Percentiles rank a stretch among this genome's conserved stretches.
Evolutionary conservation across 2,329 filamentous ascomycete genomes (phyloP).

Genomic region (Trichophyton simii): DNA sequence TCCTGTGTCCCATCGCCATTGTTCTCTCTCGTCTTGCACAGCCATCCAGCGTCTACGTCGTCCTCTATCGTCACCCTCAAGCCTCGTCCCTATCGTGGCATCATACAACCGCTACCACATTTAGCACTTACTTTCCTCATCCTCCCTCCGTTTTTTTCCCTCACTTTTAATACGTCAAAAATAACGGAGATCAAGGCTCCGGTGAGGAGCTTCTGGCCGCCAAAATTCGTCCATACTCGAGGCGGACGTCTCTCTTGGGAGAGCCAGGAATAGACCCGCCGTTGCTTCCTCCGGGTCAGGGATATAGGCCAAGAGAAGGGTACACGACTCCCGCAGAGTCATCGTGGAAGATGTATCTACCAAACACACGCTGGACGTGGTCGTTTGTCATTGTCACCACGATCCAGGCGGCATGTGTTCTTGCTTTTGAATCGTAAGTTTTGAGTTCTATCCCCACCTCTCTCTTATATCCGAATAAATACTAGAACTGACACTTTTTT

Average conservation of each 20-base stretch:
- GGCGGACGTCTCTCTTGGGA: slow-evolving; percentile 48
- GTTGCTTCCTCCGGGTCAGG: slow-evolving; percentile 36
- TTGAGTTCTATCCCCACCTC: neutral
- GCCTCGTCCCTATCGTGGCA: neutral
- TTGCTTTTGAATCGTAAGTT: slow-evolving; percentile 76
- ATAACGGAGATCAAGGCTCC: slow-evolving; percentile 20
- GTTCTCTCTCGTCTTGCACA: neutral
- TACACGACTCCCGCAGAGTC: slow-evolving; percentile 30
- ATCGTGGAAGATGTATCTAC: slow-evolving; percentile 53
- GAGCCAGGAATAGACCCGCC: slow-evolving; percentile 40
- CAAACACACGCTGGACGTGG: slow-evolving; percentile 80
- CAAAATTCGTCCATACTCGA: slow-evolving; percentile 47
- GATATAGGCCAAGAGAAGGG: slow-evolving; percentile 42
- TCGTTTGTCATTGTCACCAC: slow-evolving; percentile 63
- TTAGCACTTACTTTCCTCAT: too few relatives aligned
- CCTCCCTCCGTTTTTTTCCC: neutral
- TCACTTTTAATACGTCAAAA: neutral
- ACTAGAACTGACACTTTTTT: slow-evolving; percentile 7
- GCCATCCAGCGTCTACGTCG: neutral
- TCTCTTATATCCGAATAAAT: neutral
- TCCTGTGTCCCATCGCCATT: neutral
- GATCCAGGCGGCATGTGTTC: slow-evolving; percentile 64
- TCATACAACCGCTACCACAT: neutral
- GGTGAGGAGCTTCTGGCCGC: slow-evolving; percentile 27
- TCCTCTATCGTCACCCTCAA: neutral